Conservation (phyloP, 768 basidiomycete genomes). For the Polyporus arcularius region DNA sequence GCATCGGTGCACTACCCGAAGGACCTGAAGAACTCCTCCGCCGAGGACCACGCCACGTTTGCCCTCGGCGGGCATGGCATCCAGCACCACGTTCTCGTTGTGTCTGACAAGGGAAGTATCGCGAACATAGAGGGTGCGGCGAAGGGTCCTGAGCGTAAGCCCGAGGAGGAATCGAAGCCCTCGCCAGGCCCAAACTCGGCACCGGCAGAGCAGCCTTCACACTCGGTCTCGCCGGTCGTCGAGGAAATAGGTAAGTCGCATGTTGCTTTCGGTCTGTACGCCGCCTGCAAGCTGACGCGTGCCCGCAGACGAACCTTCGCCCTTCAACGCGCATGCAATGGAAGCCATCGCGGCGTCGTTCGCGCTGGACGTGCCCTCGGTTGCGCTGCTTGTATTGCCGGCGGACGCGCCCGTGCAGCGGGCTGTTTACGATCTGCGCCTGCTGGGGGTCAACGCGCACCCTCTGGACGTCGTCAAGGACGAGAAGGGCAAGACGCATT, state of each 20-base stretch:
- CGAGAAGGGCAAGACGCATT: slow-evolving; percentile 44
- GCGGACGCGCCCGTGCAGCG: slow-evolving; percentile 61
- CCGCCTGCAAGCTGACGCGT: neutral
- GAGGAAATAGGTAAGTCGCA: slow-evolving; percentile 5
- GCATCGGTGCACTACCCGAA: slow-evolving; percentile 7
- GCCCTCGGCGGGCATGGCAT: slow-evolving; percentile 19
- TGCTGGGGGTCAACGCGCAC: slow-evolving; percentile 67
- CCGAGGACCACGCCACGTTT: slow-evolving; percentile 9
- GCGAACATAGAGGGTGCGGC: slow-evolving; percentile 56
- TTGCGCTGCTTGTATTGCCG: slow-evolving; percentile 69
- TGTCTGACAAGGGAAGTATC: slow-evolving; percentile 52
- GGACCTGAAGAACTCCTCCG: neutral
- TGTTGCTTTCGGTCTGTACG: neutral
- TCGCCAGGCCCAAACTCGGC: slow-evolving; percentile 6
- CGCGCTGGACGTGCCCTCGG: slow-evolving; percentile 69
- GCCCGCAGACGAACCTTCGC: slow-evolving; percentile 40
- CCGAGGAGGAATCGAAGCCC: neutral
- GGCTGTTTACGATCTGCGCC: slow-evolving; percentile 62
- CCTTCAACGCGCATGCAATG: slow-evolving; percentile 55
- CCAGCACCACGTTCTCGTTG: slow-evolving; percentile 63
- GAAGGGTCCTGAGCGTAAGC: neutral
- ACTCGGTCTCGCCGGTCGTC: neutral
- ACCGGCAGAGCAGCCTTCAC: neutral
- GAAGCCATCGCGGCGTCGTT: slow-evolving; percentile 73
- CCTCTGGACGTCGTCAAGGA: slow-evolving; percentile 53